Percentiles rank a stretch among this genome's conserved stretches.
Evolutionary conservation across 345 rosid genomes (phyloP).

Genomic region (Angophora floribunda): DNA sequence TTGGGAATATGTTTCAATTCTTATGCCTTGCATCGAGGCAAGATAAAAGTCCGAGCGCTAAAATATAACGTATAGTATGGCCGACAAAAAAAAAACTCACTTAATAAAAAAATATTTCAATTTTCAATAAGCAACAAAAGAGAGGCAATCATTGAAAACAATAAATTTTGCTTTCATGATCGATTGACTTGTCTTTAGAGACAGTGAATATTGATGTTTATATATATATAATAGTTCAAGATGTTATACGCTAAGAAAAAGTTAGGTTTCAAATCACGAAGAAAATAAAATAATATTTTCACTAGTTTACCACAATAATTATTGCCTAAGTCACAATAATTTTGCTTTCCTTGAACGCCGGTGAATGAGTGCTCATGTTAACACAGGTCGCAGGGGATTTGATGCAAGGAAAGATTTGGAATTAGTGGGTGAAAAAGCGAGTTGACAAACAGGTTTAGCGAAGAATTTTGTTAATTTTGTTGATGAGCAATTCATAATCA

Average conservation of each 20-base stretch:
- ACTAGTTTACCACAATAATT: neutral
- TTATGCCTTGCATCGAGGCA: too few species aligned
- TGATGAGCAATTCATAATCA: neutral
- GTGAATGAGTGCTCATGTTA: neutral
- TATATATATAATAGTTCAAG: neutral
- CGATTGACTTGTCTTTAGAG: neutral
- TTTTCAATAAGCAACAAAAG: neutral
- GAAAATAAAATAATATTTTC: neutral
- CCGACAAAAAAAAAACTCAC: too few species aligned
- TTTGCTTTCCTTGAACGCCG: neutral
- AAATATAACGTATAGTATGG: too few species aligned
- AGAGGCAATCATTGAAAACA: neutral
- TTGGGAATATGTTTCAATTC: too few species aligned
- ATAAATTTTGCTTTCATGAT: neutral
- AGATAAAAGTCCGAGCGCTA: too few species aligned
- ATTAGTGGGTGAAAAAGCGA: neutral
- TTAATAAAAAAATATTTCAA: neutral
- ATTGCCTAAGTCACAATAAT: neutral
- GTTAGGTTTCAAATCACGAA: neutral
- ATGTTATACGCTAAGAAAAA: neutral
- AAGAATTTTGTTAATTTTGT: neutral
- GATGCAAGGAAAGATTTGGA: neutral
- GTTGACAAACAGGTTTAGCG: neutral
- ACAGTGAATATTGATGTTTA: neutral
- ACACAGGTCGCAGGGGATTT: neutral